Conservation (phyloP, 495 filamentous ascomycete genomes). For the Xylaria cubensis region DNA sequence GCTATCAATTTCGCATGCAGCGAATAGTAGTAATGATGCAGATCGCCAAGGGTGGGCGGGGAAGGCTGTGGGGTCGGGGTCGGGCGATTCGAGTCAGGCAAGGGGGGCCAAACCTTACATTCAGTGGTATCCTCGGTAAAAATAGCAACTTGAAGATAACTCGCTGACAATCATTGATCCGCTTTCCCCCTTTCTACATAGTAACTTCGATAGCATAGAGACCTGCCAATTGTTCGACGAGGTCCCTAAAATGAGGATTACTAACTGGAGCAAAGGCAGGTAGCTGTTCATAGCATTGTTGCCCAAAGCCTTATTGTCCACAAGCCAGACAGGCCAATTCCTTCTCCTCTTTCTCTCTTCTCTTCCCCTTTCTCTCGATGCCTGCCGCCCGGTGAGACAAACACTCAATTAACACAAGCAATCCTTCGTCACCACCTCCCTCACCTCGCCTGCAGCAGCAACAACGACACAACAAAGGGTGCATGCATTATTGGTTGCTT, state of each 20-base stretch:
- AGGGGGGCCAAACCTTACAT: background rate
- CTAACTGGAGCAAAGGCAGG: background rate
- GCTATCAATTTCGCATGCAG: background rate
- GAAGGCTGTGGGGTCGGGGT: slow-evolving; percentile 4
- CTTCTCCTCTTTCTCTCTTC: background rate
- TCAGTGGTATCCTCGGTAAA: slow-evolving; percentile 9
- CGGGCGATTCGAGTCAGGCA: slow-evolving; percentile 11
- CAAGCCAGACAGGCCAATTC: no score
- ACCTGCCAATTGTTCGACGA: slow-evolving; percentile 5
- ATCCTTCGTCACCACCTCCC: background rate
- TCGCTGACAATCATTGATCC: background rate
- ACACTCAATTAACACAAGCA: background rate
- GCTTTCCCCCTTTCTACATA: slow-evolving; percentile 1
- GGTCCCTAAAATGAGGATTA: background rate
- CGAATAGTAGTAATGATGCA: background rate
- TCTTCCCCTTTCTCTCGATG: background rate
- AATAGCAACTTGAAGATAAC: slow-evolving; percentile 5
- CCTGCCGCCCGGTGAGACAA: background rate
- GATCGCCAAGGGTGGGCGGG: background rate
- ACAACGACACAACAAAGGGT: background rate
- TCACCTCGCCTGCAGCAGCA: background rate
- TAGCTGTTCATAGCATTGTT: background rate
- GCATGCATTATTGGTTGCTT: background rate
- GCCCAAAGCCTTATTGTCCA: background rate
- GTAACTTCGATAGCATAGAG: background rate